A percentile compares a stretch with the other conserved stretches of the same genome.
These are phyloP conservation scores for Fusarium proliferatum DNA, from an alignment of 2,329 filamentous ascomycete genomes.

Conservation along the genomic window DNA sequence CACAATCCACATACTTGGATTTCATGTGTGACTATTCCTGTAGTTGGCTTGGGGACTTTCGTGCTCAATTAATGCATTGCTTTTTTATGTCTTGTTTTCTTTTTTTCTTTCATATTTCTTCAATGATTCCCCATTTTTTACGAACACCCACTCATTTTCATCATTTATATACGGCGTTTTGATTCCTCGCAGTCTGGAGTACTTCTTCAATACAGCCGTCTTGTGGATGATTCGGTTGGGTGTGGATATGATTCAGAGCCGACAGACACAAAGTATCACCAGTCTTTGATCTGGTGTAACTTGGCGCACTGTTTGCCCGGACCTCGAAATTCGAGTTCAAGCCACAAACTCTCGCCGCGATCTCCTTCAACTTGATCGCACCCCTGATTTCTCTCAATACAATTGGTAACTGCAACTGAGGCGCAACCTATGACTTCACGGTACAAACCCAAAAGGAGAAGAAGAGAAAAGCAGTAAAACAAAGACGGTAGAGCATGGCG, in stretches of 20 bases:
- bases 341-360: neutral
- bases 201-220: neutral
- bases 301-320: neutral
- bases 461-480: neutral
- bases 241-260: neutral
- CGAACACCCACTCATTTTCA: slow-evolving; percentile 10
- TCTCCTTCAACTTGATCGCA: neutral
- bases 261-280: neutral
- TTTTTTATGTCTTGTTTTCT: neutral
- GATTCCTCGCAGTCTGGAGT: slow-evolving; percentile 7
- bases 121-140: slow-evolving; percentile 35
- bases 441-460: neutral
- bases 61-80: neutral
- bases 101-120: neutral
- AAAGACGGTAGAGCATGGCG: neutral
- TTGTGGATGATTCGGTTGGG: slow-evolving; percentile 24
- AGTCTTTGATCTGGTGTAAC: too few species aligned
- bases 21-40: neutral
- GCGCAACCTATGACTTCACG: neutral
- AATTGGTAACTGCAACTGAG: neutral
- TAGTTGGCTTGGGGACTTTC: neutral
- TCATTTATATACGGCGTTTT: slow-evolving; percentile 24
- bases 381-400: neutral
- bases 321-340: neutral
- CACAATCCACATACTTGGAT: neutral